A percentile compares a stretch with the other conserved stretches of the same genome.
These are phyloP conservation scores for Sarocladiaceae sp. DNA, from an alignment of 2,329 filamentous ascomycete genomes.

Conservation along the genomic window DNA sequence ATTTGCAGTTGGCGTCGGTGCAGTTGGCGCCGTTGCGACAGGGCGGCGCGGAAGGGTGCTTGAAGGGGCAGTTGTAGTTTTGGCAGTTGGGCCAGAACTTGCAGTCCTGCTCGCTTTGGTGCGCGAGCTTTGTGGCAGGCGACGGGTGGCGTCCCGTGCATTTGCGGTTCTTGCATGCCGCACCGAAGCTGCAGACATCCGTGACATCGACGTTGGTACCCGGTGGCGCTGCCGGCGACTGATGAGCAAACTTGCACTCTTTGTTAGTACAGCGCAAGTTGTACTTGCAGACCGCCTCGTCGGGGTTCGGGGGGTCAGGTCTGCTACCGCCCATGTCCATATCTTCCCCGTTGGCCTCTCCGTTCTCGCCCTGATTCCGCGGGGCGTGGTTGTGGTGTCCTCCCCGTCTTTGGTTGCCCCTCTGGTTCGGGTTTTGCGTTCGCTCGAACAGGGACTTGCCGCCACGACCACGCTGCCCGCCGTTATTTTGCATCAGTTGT, in stretches of 20 bases:
- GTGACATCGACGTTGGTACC: conserved; percentile 70
- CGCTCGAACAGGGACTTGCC: conserved; percentile 69
- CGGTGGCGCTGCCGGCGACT: conserved; percentile 81
- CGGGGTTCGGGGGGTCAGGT: conserved; percentile 49
- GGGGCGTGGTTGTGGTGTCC: conserved; percentile 34
- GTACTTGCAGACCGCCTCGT: conserved; percentile 76
- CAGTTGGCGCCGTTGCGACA: conserved; percentile 92
- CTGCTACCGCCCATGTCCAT: conserved; percentile 53
- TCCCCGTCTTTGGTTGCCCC: conserved; percentile 26
- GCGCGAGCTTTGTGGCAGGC: conserved; percentile 70
- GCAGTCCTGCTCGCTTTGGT: conserved; percentile 81
- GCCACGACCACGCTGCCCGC: conserved; percentile 31
- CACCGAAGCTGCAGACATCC: conserved; percentile 78
- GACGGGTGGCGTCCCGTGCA: conserved; percentile 90
- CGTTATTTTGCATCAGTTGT: conserved; percentile 52
- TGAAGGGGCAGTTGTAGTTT: conserved; percentile 81
- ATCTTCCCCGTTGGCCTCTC: conserved; percentile 43
- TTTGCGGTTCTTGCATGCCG: conserved; percentile 92
- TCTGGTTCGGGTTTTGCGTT: conserved; percentile 50
- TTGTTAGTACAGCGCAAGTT: conserved; percentile 83
- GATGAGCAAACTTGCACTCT: conserved; percentile 89
- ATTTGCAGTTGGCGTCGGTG: conserved; percentile 74
- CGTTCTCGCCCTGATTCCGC: conserved; percentile 26
- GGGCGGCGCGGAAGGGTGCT: conserved; percentile 77
- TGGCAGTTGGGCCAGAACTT: conserved; percentile 89